These are phyloP conservation scores for Hortaea werneckii DNA, from an alignment of 2,329 filamentous ascomycete species.

Conservation along the genomic window DNA sequence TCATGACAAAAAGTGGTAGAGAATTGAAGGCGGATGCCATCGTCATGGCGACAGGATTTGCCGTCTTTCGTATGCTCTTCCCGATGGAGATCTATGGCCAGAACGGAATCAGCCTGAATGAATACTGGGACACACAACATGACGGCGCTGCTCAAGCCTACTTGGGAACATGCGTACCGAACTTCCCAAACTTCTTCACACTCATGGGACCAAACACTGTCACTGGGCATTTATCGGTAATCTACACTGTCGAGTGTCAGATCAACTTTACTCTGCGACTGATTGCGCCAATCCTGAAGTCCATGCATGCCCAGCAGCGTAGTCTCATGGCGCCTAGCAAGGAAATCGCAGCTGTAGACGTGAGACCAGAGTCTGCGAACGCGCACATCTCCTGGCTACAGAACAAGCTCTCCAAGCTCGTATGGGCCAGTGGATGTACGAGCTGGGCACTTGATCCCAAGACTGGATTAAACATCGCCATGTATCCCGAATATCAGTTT, in stretches of 20 bases:
- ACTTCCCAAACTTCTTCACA: conserved; percentile 40
- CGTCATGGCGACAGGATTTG: conserved; percentile 41
- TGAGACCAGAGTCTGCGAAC: conserved; percentile 27
- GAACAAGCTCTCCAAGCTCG: conserved; percentile 31
- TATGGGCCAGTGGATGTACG: conserved; percentile 42
- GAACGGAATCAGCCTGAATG: conserved; percentile 29
- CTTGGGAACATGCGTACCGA: conserved; percentile 39
- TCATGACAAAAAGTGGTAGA: conserved; percentile 30
- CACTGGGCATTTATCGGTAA: conserved; percentile 41
- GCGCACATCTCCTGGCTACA: conserved; percentile 33
- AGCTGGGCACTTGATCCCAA: conserved; percentile 43
- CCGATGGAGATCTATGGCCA: conserved; percentile 39
- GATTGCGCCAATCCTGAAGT: conserved; percentile 32
- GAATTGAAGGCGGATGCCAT: conserved; percentile 36
- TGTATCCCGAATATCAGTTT: conserved; percentile 45
- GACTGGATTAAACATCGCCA: conserved; percentile 40
- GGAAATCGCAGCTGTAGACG: conserved; percentile 24
- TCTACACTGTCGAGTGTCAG: conserved; percentile 43
- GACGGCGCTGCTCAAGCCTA: conserved; percentile 33
- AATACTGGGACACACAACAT: conserved; percentile 31
- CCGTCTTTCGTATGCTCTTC: conserved; percentile 37
- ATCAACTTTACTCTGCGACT: conserved; percentile 39
- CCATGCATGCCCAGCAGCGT: conserved; percentile 16
- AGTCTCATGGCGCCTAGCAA: not conserved
- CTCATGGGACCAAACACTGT: conserved; percentile 38